These are phyloP conservation scores for Elsinoe ampelina DNA, from an alignment of 2,329 filamentous ascomycete genomes.

Conservation along the genomic window DNA sequence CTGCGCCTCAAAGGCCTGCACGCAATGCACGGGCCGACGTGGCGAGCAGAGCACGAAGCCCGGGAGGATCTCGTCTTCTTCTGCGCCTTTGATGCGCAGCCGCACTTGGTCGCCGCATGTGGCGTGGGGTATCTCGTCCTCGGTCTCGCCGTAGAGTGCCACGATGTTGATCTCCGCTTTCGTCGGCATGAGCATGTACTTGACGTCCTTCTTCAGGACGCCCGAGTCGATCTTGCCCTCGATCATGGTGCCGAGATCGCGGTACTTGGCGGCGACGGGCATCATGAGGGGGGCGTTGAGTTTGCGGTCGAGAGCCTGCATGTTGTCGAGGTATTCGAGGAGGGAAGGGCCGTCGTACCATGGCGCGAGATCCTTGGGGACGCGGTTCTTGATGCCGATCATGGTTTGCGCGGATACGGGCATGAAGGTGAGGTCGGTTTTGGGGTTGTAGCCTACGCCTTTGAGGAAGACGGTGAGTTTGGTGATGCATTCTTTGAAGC, in stretches of 20 bases:
- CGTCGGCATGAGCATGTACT: constrained; percentile 91
- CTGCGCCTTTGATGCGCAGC: constrained; percentile 81
- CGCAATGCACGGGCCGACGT: constrained; percentile 86
- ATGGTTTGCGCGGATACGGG: constrained; percentile 86
- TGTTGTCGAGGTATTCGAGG: constrained; percentile 88
- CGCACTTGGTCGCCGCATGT: constrained; percentile 94
- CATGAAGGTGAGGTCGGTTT: constrained; percentile 91
- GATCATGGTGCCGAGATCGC: constrained; percentile 93
- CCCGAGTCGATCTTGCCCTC: constrained; percentile 96
- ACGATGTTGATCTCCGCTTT: constrained; percentile 69
- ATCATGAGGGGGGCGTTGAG: constrained; percentile 99
- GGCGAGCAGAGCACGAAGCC: constrained; percentile 95
- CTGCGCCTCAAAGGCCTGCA: constrained; percentile 85
- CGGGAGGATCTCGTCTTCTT: constrained; percentile 93
- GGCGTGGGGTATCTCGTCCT: constrained; percentile 75
- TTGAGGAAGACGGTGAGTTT: constrained; percentile 86
- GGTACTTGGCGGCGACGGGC: constrained; percentile 91
- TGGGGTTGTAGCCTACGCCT: constrained; percentile 85
- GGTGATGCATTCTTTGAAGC: constrained; percentile 84
- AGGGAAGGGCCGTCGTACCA: constrained; percentile 89
- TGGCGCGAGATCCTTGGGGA: constrained; percentile 63
- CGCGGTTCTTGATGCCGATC: constrained; percentile 77
- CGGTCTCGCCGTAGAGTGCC: constrained; percentile 87
- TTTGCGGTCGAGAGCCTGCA: constrained; percentile 90
- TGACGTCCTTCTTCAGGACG: constrained; percentile 82